Evolutionary conservation across 2,329 filamentous ascomycete genomes (phyloP).

Genomic region (Tolypocladium guangdongense): DNA sequence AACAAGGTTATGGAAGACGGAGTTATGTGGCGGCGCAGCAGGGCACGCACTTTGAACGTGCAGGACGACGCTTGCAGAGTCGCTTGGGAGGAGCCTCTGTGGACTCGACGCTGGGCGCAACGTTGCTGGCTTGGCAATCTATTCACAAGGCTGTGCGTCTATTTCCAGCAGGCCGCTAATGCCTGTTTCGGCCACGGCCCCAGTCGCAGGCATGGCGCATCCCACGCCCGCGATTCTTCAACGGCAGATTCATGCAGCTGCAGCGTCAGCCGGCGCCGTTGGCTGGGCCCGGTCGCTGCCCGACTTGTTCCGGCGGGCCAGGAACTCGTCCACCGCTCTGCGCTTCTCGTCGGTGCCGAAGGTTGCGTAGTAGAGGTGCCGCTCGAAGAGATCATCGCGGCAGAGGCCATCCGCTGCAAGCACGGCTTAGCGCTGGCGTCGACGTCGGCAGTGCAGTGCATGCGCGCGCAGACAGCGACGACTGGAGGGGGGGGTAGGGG

Average conservation of each 20-base stretch:
- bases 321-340: conserved; percentile 16
- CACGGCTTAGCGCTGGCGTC: neutral
- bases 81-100: no score
- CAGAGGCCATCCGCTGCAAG: conserved; percentile 13
- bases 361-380: conserved; percentile 23
- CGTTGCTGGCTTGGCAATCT: no score
- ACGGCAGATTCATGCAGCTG: conserved; percentile 1
- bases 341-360: conserved; percentile 21
- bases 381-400: conserved; percentile 21
- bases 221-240: conserved; percentile 1
- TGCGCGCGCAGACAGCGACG: neutral
- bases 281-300: neutral
- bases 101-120: no score
- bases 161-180: no score
- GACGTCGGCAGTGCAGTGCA: neutral
- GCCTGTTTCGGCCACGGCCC: no score
- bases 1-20: no score
- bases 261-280: neutral
- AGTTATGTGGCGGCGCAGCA: no score
- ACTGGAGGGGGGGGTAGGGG: neutral
- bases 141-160: no score
- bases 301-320: conserved; percentile 10
- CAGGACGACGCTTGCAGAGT: no score
- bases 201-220: no score
- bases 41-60: no score